Percentiles rank a stretch among this genome's conserved stretches.
These are phyloP conservation scores for Beauveria caledonica DNA, from an alignment of 2,329 filamentous ascomycete species.

Conservation along the genomic window DNA sequence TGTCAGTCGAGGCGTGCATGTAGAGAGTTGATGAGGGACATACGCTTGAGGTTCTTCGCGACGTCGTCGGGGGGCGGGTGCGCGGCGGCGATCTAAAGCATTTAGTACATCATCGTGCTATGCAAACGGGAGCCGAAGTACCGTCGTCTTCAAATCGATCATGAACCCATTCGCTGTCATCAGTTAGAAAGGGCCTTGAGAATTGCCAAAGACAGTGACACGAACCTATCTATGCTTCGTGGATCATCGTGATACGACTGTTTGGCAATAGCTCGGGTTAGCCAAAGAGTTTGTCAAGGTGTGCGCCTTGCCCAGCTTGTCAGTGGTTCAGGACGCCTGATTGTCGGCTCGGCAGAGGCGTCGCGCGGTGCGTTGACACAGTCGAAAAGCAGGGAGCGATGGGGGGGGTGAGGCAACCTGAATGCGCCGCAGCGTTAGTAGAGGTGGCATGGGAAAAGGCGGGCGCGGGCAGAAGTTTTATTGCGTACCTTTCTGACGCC, in stretches of 20 bases:
- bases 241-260: slow-evolving; percentile 55
- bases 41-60: slow-evolving; percentile 36
- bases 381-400: slow-evolving; percentile 19
- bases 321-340: neutral
- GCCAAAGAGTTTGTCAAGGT: slow-evolving; percentile 29
- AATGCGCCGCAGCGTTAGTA: slow-evolving; percentile 9
- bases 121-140: slow-evolving; percentile 22
- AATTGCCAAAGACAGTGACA: neutral
- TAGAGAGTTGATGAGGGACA: slow-evolving; percentile 2
- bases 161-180: slow-evolving; percentile 79
- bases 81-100: slow-evolving; percentile 30
- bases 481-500: slow-evolving; percentile 76
- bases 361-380: slow-evolving; percentile 23
- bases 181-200: neutral
- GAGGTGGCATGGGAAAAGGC: neutral
- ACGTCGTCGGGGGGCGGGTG: slow-evolving; percentile 33
- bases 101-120: slow-evolving; percentile 17
- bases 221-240: slow-evolving; percentile 63
- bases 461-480: slow-evolving; percentile 10
- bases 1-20: slow-evolving; percentile 14
- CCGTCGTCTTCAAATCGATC: slow-evolving; percentile 76
- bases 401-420: slow-evolving; percentile 29
- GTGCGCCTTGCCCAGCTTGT: slow-evolving; percentile 21
- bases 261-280: slow-evolving; percentile 32
- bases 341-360: slow-evolving; percentile 10